A percentile compares a stretch with the other conserved stretches of the same genome.
These are phyloP conservation scores for Liriodendron chinense DNA, from an alignment of 164 flowering plant species.

Conservation along the genomic window DNA sequence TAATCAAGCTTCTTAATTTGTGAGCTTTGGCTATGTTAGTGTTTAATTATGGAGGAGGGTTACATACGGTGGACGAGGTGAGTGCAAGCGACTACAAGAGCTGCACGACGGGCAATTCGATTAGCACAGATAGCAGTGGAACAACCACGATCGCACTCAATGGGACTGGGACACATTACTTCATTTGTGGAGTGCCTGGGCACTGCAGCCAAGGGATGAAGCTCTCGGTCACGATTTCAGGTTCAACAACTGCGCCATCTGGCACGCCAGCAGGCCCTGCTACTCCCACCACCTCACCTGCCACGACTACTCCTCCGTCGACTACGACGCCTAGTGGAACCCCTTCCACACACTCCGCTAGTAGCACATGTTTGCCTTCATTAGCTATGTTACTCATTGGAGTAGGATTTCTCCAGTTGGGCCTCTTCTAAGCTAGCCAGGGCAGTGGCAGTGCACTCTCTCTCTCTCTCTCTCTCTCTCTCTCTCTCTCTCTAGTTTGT, in stretches of 20 bases:
- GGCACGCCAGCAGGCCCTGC: not conserved
- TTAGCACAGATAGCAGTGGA: constrained; percentile 36
- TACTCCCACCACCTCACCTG: not conserved
- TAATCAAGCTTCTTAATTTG: not conserved
- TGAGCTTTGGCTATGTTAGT: constrained; percentile 22
- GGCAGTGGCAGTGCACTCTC: constrained; percentile 13
- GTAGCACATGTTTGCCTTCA: constrained; percentile 14
- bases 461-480: constrained; percentile 1
- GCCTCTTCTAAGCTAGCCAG: constrained; percentile 5
- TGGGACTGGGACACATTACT: constrained; percentile 42
- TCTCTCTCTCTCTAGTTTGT: not conserved
- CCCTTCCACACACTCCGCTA: constrained; percentile 1
- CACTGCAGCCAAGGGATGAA: constrained; percentile 59
- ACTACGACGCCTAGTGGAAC: not conserved
- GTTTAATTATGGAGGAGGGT: constrained; percentile 37
- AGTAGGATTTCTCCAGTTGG: constrained; percentile 12
- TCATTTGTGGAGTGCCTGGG: constrained; percentile 40
- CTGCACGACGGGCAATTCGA: constrained; percentile 32
- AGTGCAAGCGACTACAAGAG: constrained; percentile 35
- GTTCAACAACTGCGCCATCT: constrained; percentile 9
- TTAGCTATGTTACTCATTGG: constrained; percentile 9
- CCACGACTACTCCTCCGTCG: not conserved
- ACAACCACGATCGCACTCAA: constrained; percentile 38
- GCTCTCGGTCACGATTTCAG: constrained; percentile 33
- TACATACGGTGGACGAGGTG: constrained; percentile 53